phyloP scores from a whole-genome alignment of 805 yeast genomes.

The Blastobotrys mokoenaii region DNA sequence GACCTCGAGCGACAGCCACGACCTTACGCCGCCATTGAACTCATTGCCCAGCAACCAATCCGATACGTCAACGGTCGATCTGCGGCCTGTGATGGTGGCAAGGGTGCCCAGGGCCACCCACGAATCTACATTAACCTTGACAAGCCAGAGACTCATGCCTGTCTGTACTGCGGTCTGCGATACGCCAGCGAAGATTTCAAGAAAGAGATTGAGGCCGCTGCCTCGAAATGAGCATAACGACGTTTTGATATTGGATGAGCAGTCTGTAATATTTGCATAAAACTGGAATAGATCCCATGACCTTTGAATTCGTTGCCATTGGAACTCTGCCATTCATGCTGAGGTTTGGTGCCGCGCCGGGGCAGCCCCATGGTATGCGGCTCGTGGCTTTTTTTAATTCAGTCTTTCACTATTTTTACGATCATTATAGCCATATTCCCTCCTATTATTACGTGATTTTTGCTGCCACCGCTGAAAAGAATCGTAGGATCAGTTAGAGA shows the following conservation, averaged over 20 bases:
- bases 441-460: no score
- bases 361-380: no score
- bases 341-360: not conserved
- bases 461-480: no score
- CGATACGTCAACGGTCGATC: constrained; percentile 49
- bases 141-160: constrained; percentile 59
- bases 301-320: not conserved
- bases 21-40: constrained; percentile 78
- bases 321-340: not conserved
- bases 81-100: constrained; percentile 75
- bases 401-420: no score
- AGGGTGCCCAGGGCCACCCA: constrained; percentile 70
- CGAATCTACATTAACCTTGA: constrained; percentile 74
- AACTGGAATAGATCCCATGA: not conserved
- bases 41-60: constrained; percentile 68
- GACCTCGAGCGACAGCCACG: constrained; percentile 64
- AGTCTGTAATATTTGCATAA: no score
- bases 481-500: no score
- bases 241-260: not conserved
- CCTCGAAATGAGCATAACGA: not conserved
- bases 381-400: no score
- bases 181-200: constrained; percentile 25
- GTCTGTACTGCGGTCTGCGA: constrained; percentile 75
- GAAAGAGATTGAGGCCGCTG: constrained; percentile 11
- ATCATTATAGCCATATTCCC: no score